These are phyloP conservation scores for Irpex sp. DNA, from an alignment of 1,284 basidiomycete genomes.

Conservation along the genomic window DNA sequence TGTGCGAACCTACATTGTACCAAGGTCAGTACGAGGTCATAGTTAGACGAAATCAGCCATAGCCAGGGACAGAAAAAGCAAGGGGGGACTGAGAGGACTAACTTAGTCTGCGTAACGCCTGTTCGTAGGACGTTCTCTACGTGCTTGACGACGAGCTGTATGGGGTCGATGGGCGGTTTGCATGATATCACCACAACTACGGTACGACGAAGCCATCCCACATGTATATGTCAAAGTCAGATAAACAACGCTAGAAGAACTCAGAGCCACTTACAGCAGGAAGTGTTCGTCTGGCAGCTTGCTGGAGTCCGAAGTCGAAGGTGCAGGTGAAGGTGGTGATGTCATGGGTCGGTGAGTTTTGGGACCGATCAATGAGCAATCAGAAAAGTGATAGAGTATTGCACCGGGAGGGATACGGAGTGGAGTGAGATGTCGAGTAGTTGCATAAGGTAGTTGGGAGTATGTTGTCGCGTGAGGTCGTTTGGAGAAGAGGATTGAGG, in stretches of 20 bases:
- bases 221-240: too few species aligned
- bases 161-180: slow-evolving; percentile 69
- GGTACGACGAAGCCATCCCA: too few species aligned
- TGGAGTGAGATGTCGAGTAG: too few species aligned
- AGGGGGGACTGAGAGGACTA: slow-evolving; percentile 12
- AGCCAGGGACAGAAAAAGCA: background rate
- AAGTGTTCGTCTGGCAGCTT: slow-evolving; percentile 70
- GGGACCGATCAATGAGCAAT: background rate
- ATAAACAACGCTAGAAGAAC: background rate
- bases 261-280: slow-evolving; percentile 74
- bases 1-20: slow-evolving; percentile 47
- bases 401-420: too few species aligned
- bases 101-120: slow-evolving; percentile 65
- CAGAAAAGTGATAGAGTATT: background rate
- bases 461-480: too few species aligned
- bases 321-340: background rate
- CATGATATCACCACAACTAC: slow-evolving; percentile 81
- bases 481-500: too few species aligned
- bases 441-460: too few species aligned
- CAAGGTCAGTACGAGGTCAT: too few species aligned
- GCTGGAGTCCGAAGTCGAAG: slow-evolving; percentile 30
- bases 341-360: slow-evolving; percentile 7
- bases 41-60: background rate
- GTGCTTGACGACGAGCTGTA: slow-evolving; percentile 61
- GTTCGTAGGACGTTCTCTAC: slow-evolving; percentile 56